These are phyloP conservation scores for Mychonastes homosphaera DNA, from an alignment of 139 green algal species.

Conservation along the genomic window DNA sequence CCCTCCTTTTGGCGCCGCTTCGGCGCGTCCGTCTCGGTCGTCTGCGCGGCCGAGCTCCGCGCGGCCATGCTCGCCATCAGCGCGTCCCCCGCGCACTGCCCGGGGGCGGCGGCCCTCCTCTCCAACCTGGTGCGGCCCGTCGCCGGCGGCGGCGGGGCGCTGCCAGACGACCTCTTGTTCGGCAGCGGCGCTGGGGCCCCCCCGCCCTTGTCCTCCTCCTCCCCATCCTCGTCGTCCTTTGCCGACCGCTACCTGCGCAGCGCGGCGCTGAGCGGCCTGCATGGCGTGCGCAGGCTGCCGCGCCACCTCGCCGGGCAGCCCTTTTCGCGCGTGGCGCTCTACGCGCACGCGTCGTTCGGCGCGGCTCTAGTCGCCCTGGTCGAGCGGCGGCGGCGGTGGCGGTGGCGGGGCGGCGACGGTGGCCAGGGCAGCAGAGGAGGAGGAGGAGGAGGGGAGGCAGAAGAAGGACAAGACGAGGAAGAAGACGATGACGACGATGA, in stretches of 20 bases:
- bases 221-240: no score
- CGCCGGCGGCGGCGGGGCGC: background rate
- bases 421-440: no score
- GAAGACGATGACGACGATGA: background rate
- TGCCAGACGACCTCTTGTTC: background rate
- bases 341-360: background rate
- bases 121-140: constrained; percentile 11
- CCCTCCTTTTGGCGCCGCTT: constrained; percentile 9
- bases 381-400: no score
- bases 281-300: constrained; percentile 6
- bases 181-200: background rate
- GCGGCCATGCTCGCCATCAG: constrained; percentile 1
- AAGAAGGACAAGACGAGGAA: constrained; percentile 3
- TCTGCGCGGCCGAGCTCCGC: constrained; percentile 7
- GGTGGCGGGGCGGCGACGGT: no score
- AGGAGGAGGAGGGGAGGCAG: background rate
- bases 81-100: constrained; percentile 3
- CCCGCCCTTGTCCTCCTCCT: no score
- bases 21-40: background rate
- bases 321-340: background rate
- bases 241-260: background rate
- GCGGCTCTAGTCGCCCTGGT: constrained; percentile 1
- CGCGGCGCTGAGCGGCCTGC: constrained; percentile 8
- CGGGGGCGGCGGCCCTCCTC: constrained; percentile 6
- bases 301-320: background rate